Evolutionary conservation across 257 asterid genomes (phyloP).

Genomic region (Catharanthus roseus): DNA sequence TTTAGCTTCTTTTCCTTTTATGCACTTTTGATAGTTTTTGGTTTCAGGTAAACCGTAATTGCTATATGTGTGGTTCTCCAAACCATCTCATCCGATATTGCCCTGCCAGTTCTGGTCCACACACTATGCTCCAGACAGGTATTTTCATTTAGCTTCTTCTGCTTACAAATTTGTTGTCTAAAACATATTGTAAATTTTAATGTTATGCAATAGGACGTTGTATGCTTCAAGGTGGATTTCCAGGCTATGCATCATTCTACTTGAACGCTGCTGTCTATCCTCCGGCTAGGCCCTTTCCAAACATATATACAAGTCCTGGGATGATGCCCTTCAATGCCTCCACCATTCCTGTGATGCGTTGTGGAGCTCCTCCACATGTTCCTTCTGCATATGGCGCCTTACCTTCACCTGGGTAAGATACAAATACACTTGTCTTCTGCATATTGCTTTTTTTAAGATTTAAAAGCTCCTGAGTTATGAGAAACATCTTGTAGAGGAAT

Average conservation of each 20-base stretch:
- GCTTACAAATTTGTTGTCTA: not conserved
- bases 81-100: slow-evolving; percentile 84
- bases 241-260: slow-evolving; percentile 54
- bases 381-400: slow-evolving; percentile 35
- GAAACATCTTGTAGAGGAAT: slow-evolving; percentile 41
- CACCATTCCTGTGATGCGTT: slow-evolving; percentile 44
- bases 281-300: slow-evolving; percentile 43
- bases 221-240: slow-evolving; percentile 53
- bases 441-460: slow-evolving; percentile 5
- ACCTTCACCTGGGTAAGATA: slow-evolving; percentile 46
- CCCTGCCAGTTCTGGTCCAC: slow-evolving; percentile 43
- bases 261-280: slow-evolving; percentile 56
- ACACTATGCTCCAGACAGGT: slow-evolving; percentile 68
- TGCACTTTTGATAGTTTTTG: slow-evolving; percentile 13
- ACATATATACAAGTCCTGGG: slow-evolving; percentile 49
- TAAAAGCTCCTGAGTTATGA: not conserved
- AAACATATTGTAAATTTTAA: slow-evolving; percentile 7
- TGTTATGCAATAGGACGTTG: slow-evolving; percentile 36
- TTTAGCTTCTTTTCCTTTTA: not conserved
- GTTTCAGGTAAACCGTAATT: slow-evolving; percentile 52
- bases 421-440: slow-evolving; percentile 6
- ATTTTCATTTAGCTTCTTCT: slow-evolving; percentile 2
- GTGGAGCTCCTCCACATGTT: slow-evolving; percentile 40
- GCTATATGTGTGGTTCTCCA: slow-evolving; percentile 82
- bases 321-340: slow-evolving; percentile 62